Percentiles rank a stretch among this genome's conserved stretches.
phyloP scores from a whole-genome alignment of 305 asterid genomes.

The Fraxinus ornus region DNA sequence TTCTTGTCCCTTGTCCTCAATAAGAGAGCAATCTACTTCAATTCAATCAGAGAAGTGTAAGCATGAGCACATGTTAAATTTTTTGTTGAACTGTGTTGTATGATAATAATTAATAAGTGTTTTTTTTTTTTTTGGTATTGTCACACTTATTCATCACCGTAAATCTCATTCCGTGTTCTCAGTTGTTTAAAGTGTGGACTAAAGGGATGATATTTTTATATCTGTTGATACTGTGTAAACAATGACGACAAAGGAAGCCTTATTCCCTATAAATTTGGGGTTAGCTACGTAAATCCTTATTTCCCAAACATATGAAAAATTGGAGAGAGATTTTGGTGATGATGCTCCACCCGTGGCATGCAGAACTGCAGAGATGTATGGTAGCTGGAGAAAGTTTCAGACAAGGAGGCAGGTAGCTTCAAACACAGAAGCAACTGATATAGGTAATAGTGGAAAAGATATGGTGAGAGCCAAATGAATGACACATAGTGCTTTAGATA shows the following conservation, averaged over 20 bases:
- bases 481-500: neutral
- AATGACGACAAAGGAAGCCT: neutral
- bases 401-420: neutral
- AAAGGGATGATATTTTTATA: neutral
- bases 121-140: neutral
- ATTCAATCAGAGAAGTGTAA: constrained; percentile 96
- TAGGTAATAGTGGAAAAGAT: neutral
- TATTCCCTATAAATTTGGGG: neutral
- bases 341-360: neutral
- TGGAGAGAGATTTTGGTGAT: neutral
- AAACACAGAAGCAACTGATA: neutral
- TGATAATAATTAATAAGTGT: neutral
- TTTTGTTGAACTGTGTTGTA: neutral
- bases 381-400: neutral
- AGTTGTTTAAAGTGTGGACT: neutral
- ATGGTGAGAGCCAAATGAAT: neutral
- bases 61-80: constrained; percentile 27
- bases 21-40: constrained; percentile 82
- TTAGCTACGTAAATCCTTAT: neutral
- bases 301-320: neutral
- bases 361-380: neutral
- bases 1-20: constrained; percentile 81
- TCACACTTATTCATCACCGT: neutral
- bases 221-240: neutral
- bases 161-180: neutral